Base-by-base conservation (phyloP, 2,329 filamentous ascomycete species). In the Ophiobolus disseminans region DNA sequence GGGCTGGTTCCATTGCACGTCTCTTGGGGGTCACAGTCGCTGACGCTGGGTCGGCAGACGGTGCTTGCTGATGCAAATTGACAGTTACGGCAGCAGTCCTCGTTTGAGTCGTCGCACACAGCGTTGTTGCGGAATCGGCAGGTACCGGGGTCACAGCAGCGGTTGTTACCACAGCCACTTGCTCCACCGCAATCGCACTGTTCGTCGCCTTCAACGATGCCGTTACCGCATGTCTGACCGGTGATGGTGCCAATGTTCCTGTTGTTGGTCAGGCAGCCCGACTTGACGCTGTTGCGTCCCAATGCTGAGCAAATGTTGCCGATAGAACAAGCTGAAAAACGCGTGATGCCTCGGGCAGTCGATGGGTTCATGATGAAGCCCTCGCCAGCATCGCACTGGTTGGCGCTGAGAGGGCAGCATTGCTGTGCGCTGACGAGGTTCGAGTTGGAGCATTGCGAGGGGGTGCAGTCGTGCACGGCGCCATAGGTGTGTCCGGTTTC, bases 281-380 rank as follows among this genome's bases (percentile, higher is more conserved):
- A 86, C 54, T 89, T 88, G 70, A 96, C 87, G 53, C 86, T 89
- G 65, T 88, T 88, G 49, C 87, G 83, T 42, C 83, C 85, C 56
- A 99, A 80, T 22, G 90, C 91, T 5, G 89, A 89, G 77, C 94
- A 99, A 52, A 99, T 90, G 68, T 97, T 97, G 56, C 94, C 94
- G 58, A 99, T 82, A 19, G 86, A 89, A 77, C 94, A 99, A 2
- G 87, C 82, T 1, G 91, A 97, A 75, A 99, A 99, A 32, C 82
- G 77, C 1, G 82, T 87, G 68, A 97, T 90, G 47, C 84, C 83
- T 7, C 79, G 71, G 10, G 82, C 83, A 1, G 93, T 94, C 9
- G 89, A 94, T 0, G 94, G 94, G 70, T 97, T 97, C 94, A 99
- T 99, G 73, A 99, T 91, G 75, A 86, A 99, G 50, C 81, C 74